Percentiles rank a stretch among this genome's conserved stretches.
Evolutionary conservation across 1,139 yeast genomes (phyloP).

Genomic region (Scheffersomyces segobiensis): DNA sequence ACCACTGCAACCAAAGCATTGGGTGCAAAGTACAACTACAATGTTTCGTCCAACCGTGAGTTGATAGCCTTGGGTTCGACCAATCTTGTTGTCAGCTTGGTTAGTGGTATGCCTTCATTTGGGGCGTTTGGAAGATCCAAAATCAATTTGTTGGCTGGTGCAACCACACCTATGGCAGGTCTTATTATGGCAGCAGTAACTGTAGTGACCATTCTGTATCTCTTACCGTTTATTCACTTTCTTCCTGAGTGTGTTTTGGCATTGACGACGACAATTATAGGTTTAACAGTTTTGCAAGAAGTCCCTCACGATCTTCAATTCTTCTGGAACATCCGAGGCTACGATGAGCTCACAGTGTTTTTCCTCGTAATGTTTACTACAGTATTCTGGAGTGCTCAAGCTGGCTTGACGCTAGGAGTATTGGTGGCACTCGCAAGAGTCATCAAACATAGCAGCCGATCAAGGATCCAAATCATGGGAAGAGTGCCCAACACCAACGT

Average conservation of each 20-base stretch:
- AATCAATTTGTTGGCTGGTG: constrained; percentile 34
- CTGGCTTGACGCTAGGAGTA: constrained; percentile 33
- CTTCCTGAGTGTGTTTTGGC: constrained; percentile 38
- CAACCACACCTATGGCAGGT: constrained; percentile 34
- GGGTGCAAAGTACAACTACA: constrained; percentile 31
- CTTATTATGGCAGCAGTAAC: constrained; percentile 28
- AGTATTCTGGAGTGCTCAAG: constrained; percentile 33
- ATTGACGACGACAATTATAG: constrained; percentile 35
- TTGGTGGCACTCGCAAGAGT: constrained; percentile 28
- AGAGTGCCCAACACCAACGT: constrained; percentile 31
- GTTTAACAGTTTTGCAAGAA: constrained; percentile 36
- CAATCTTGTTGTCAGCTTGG: constrained; percentile 26
- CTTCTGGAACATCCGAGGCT: constrained; percentile 31
- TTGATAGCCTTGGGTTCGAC: constrained; percentile 33
- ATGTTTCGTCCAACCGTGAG: constrained; percentile 34
- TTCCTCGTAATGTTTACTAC: constrained; percentile 24
- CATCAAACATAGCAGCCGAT: constrained; percentile 28
- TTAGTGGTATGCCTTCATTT: constrained; percentile 36
- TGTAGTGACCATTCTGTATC: constrained; percentile 21
- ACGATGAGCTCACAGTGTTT: constrained; percentile 30
- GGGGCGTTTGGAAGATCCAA: constrained; percentile 41
- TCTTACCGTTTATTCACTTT: constrained; percentile 26
- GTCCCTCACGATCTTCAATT: constrained; percentile 31
- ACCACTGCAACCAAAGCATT: constrained; percentile 35
- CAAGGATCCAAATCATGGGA: constrained; percentile 36